Base-by-base conservation (phyloP, 345 rosid genomes). In the Eucalyptus sideroxylon region DNA sequence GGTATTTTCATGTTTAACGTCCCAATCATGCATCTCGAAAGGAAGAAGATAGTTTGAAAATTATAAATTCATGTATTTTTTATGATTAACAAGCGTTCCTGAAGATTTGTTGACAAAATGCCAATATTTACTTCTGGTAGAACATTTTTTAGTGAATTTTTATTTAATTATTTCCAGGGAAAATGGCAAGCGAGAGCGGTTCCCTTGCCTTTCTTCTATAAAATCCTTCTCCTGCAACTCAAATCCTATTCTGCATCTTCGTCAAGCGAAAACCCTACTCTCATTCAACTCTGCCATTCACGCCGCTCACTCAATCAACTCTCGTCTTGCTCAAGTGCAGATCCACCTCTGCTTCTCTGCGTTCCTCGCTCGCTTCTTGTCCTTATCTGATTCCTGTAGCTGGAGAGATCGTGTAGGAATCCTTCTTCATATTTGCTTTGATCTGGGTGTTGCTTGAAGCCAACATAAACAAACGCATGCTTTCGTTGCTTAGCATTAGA, bases 391-490 rank as follows among this genome's bases (percentile, higher is more conserved):
- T 30, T 65, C 34, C 37, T 30, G 72, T 30, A 15, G 31, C 72
- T 30, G 72, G 72, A 30, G 37, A 65, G 31, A 65, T 65, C 17
- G 72, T 7, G 37, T n/a, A 65, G 16, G 72, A 65, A 30, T n/a
- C 72, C 72, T 65, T 30, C 77, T 6, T 56, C 60, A 56, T 14
- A 5, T 62, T 67, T 16, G 40, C 77, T 67, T 67, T 16, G 77
- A 67, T 31, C 40, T 16, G 6, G 9, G 40, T 67, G 77, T 67
- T 67, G 34, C 40, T 67, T 67, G 77, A 56, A 92, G 98, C 99
- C 96, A 87, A 91, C 87, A 45, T 10, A 31, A 62, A 53, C 23
- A 53, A 53, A 72, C 11, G 82, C 45, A 11, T 72, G 82, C 82
- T 37, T 37, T 34, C 23, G 26, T 72, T 37, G 82, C 45, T 72